These are phyloP conservation scores for Alternaria rosae DNA, from an alignment of 2,329 filamentous ascomycete species.

Conservation along the genomic window DNA sequence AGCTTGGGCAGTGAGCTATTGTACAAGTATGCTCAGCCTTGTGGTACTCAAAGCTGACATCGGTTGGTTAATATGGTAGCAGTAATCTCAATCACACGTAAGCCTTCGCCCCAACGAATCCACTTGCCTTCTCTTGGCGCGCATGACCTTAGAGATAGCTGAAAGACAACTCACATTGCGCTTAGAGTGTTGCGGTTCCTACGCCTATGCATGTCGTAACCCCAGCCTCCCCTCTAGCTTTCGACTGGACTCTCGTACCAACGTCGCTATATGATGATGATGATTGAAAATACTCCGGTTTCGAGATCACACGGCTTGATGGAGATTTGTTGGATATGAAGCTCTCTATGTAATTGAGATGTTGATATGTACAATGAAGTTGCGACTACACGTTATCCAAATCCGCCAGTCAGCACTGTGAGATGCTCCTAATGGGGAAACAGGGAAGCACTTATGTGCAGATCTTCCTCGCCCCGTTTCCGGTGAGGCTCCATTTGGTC, in stretches of 20 bases:
- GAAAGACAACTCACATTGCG: neutral
- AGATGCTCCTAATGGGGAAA: neutral
- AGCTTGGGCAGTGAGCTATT: neutral
- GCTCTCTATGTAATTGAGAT: neutral
- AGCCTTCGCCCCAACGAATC: neutral
- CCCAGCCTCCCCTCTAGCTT: neutral
- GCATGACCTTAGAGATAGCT: neutral
- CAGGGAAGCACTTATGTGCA: conserved; percentile 17
- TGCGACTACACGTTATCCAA: neutral
- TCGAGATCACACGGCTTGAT: neutral
- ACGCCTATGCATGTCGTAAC: neutral
- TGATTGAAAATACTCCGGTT: neutral
- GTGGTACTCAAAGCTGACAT: neutral
- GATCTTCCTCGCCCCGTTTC: conserved; percentile 48
- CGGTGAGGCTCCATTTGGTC: conserved; percentile 59
- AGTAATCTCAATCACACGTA: neutral
- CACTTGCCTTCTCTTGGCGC: neutral
- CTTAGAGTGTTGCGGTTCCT: neutral
- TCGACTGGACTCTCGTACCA: no score
- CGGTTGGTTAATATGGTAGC: neutral
- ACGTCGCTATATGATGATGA: neutral
- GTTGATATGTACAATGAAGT: conserved; percentile 8
- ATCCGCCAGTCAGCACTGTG: neutral
- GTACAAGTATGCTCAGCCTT: neutral
- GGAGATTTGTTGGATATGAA: neutral